A percentile compares a stretch with the other conserved stretches of the same genome.
Evolutionary conservation across 805 yeast species (phyloP).

Genomic region (Tetrapisispora namnaoensis): DNA sequence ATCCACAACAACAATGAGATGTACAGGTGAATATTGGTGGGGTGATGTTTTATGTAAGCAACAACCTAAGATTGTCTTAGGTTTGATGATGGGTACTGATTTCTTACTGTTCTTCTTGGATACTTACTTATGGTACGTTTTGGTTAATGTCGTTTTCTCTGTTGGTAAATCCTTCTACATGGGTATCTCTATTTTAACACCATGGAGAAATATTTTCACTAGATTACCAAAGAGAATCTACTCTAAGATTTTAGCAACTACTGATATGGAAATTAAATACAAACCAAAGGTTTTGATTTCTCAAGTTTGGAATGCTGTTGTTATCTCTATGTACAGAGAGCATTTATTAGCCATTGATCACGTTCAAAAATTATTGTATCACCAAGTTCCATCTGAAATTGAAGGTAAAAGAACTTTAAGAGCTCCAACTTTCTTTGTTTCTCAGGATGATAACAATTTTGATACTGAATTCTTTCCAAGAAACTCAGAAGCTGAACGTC

Average conservation of each 20-base stretch:
- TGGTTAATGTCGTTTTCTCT: conserved; percentile 89
- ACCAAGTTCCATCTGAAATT: conserved; percentile 95
- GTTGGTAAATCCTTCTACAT: conserved; percentile 96
- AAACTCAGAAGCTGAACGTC: conserved; percentile 97
- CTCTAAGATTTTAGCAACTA: conserved; percentile 93
- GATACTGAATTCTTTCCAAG: conserved; percentile 96
- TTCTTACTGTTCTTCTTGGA: conserved; percentile 94
- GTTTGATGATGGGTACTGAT: conserved; percentile 88
- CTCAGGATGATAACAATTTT: conserved; percentile 91
- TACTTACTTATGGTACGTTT: conserved; percentile 98
- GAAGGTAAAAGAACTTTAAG: conserved; percentile 97
- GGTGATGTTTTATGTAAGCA: conserved; percentile 62
- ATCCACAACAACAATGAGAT: conserved; percentile 80
- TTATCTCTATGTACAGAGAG: conserved; percentile 99
- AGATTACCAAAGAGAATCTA: conserved; percentile 98
- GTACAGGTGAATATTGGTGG: conserved; percentile 92
- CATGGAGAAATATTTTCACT: conserved; percentile 98
- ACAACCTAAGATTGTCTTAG: conserved; percentile 83
- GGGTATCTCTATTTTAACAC: conserved; percentile 97
- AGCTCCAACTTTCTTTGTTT: conserved; percentile 97
- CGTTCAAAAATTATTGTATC: conserved; percentile 93
- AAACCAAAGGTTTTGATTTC: conserved; percentile 97
- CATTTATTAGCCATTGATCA: conserved; percentile 96
- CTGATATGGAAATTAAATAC: conserved; percentile 98
- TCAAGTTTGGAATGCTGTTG: conserved; percentile 98